phyloP scores from a whole-genome alignment of 495 filamentous ascomycete species.

The Penicillium maclennaniae region DNA sequence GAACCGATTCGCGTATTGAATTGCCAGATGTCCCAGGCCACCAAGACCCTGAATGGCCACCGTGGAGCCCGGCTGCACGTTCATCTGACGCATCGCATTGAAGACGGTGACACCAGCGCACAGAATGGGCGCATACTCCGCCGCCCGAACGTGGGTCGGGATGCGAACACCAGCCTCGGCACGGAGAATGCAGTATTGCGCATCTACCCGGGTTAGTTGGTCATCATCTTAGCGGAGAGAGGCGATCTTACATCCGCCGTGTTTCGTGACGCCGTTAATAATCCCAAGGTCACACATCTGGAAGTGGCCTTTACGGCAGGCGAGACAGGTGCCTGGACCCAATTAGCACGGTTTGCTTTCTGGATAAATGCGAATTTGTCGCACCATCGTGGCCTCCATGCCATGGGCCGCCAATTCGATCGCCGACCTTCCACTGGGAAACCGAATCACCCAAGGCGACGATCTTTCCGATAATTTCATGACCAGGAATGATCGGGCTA shows the following conservation, averaged over 20 bases:
- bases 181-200: constrained; percentile 59
- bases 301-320: constrained; percentile 46
- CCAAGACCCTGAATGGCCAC: constrained; percentile 66
- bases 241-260: constrained; percentile 44
- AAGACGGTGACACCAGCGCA: constrained; percentile 72
- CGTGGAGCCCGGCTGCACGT: constrained; percentile 51
- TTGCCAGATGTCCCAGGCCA: constrained; percentile 63
- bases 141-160: constrained; percentile 53
- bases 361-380: background rate
- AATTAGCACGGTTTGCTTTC: background rate
- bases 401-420: constrained; percentile 53
- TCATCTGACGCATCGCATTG: constrained; percentile 63
- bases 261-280: constrained; percentile 50
- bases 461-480: constrained; percentile 53
- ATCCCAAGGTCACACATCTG: constrained; percentile 51
- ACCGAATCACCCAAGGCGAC: constrained; percentile 45
- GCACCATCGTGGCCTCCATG: constrained; percentile 50
- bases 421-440: constrained; percentile 42
- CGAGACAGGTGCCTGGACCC: constrained; percentile 33
- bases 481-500: constrained; percentile 49
- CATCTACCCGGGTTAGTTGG: constrained; percentile 32
- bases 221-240: background rate
- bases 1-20: constrained; percentile 63
- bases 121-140: constrained; percentile 60
- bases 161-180: constrained; percentile 62